These are phyloP conservation scores for Colletotrichum lupini DNA, from an alignment of 2,329 filamentous ascomycete species.

Conservation along the genomic window DNA sequence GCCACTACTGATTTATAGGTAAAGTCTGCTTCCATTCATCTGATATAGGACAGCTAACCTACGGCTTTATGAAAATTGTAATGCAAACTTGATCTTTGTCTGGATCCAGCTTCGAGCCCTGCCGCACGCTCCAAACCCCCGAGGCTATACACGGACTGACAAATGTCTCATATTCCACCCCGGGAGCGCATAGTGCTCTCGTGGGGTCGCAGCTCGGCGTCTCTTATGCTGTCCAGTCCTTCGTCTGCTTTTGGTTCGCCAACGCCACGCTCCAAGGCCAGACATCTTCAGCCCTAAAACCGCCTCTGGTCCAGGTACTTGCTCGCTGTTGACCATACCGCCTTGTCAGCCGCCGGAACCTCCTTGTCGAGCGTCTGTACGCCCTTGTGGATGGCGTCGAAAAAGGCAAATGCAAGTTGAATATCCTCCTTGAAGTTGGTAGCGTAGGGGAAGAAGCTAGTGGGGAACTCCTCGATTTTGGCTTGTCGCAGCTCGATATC, in stretches of 20 bases:
- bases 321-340: conserved; percentile 66
- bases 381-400: conserved; percentile 67
- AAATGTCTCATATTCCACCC: conserved; percentile 29
- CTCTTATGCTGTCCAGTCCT: conserved; percentile 23
- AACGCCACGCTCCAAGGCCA: conserved; percentile 33
- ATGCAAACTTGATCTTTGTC: conserved; percentile 24
- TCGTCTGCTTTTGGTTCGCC: conserved; percentile 33
- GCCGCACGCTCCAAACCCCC: background rate
- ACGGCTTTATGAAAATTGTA: conserved; percentile 25
- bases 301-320: conserved; percentile 61
- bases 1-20: background rate
- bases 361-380: conserved; percentile 64
- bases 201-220: background rate
- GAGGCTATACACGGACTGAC: conserved; percentile 24
- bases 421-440: conserved; percentile 70
- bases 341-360: conserved; percentile 58
- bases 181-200: conserved; percentile 1
- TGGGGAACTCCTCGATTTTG: conserved; percentile 63
- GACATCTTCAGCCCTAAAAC: conserved; percentile 43
- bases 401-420: conserved; percentile 66
- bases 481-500: conserved; percentile 59
- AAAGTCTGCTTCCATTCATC: conserved; percentile 24
- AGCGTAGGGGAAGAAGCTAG: conserved; percentile 67
- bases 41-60: conserved; percentile 31
- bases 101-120: conserved; percentile 1